A percentile compares a stretch with the other conserved stretches of the same genome.
Evolutionary conservation across 2,329 filamentous ascomycete genomes (phyloP).

Genomic region (Pyrenophora graminea): DNA sequence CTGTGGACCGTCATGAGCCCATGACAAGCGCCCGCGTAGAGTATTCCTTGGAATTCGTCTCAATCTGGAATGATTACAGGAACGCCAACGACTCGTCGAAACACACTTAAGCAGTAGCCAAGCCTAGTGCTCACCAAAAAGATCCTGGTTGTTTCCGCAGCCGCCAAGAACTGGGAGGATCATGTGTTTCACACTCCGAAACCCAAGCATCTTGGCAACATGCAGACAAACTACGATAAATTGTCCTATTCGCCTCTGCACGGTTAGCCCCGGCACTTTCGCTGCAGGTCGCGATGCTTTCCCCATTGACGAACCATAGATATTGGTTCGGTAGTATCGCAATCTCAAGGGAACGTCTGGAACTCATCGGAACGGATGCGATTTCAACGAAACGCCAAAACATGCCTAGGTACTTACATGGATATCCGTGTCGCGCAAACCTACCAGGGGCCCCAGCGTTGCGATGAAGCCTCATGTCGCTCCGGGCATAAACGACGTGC

Average conservation of each 20-base stretch:
- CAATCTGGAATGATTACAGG: constrained; percentile 11
- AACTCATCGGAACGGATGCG: too few relatives aligned
- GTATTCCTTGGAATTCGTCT: constrained; percentile 8
- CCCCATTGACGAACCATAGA: too few relatives aligned
- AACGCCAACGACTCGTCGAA: constrained; percentile 14
- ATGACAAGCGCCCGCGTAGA: not conserved
- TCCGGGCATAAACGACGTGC: not conserved
- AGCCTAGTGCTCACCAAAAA: constrained; percentile 4
- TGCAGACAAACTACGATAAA: not conserved
- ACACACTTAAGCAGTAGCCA: constrained; percentile 13
- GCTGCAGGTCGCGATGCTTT: too few relatives aligned
- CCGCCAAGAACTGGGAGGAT: constrained; percentile 16
- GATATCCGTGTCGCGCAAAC: not conserved
- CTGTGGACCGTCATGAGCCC: constrained; percentile 3
- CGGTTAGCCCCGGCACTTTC: not conserved
- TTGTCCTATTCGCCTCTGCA: not conserved
- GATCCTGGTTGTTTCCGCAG: constrained; percentile 4
- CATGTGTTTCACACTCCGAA: constrained; percentile 17
- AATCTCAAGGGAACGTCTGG: too few relatives aligned
- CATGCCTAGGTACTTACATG: not conserved
- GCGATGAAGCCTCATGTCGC: not conserved
- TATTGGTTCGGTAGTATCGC: too few relatives aligned
- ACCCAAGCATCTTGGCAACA: constrained; percentile 6
- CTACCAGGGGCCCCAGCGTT: not conserved
- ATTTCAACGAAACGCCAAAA: too few relatives aligned